Evolutionary conservation across 2,329 filamentous ascomycete species (phyloP).

Genomic region (Talaromyces marneffei): DNA sequence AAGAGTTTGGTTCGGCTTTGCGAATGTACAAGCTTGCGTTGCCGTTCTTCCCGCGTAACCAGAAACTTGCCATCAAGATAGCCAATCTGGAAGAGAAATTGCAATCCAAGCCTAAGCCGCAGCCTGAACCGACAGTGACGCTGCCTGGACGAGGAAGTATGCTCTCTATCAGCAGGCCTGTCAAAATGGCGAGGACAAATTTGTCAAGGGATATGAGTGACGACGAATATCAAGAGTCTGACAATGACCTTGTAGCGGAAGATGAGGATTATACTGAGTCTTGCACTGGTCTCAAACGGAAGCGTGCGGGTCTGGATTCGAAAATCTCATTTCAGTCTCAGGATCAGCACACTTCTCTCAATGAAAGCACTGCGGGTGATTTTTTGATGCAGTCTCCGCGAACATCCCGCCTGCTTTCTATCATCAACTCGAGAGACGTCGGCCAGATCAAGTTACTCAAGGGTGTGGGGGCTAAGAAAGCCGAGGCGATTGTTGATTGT

Average conservation of each 20-base stretch:
- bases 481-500: constrained; percentile 44
- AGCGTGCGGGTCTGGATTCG: constrained; percentile 24
- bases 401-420: constrained; percentile 38
- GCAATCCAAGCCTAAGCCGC: constrained; percentile 21
- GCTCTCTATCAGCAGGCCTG: constrained; percentile 27
- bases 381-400: constrained; percentile 33
- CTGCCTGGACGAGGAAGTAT: constrained; percentile 27
- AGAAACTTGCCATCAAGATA: constrained; percentile 61
- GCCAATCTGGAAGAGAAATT: constrained; percentile 48
- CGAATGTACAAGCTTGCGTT: constrained; percentile 81
- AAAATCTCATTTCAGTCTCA: constrained; percentile 6
- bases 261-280: constrained; percentile 27
- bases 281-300: constrained; percentile 19
- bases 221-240: constrained; percentile 26
- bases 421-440: constrained; percentile 44
- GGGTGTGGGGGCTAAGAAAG: constrained; percentile 44
- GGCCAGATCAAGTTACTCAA: constrained; percentile 43
- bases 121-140: constrained; percentile 16
- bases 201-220: constrained; percentile 28
- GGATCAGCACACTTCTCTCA: not conserved
- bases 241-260: constrained; percentile 22
- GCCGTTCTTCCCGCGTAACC: constrained; percentile 79
- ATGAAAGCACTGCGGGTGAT: constrained; percentile 17
- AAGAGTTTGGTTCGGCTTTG: constrained; percentile 71
- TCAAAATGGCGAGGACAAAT: constrained; percentile 22